A percentile compares a stretch with the other conserved stretches of the same genome.
phyloP scores from a whole-genome alignment of 1,284 basidiomycete species.

The Clitocybe nebularis region DNA sequence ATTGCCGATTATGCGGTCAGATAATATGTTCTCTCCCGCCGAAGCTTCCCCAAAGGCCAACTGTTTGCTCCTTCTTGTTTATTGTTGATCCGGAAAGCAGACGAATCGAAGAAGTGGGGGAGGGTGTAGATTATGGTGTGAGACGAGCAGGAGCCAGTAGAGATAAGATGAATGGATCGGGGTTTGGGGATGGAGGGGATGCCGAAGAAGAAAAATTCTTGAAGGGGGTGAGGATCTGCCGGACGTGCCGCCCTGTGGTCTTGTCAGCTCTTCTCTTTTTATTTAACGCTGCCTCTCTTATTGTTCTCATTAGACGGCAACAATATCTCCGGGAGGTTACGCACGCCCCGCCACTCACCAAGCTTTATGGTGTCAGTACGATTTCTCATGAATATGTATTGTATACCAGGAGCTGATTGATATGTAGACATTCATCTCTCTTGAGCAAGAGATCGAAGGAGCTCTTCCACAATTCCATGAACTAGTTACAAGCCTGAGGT shows the following conservation, averaged over 20 bases:
- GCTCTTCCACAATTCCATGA: slow-evolving; percentile 49
- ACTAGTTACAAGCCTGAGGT: slow-evolving; percentile 48
- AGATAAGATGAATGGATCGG: too few relatives aligned
- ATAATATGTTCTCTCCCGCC: slow-evolving; percentile 91
- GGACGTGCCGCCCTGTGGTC: slow-evolving; percentile 75
- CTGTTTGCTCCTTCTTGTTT: slow-evolving; percentile 75
- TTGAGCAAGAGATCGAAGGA: slow-evolving; percentile 65
- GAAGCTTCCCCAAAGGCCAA: slow-evolving; percentile 64
- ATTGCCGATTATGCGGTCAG: slow-evolving; percentile 91
- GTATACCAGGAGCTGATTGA: slow-evolving; percentile 1
- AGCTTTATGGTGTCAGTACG: slow-evolving; percentile 64
- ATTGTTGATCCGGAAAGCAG: slow-evolving; percentile 75
- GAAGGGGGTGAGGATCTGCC: slow-evolving; percentile 82
- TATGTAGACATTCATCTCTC: slow-evolving; percentile 57
- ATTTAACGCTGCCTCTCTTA: neutral
- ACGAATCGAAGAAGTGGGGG: slow-evolving; percentile 79
- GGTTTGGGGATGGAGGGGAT: slow-evolving; percentile 20
- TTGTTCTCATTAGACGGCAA: slow-evolving; percentile 51
- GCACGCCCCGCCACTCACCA: slow-evolving; percentile 59
- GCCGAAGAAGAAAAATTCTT: slow-evolving; percentile 74
- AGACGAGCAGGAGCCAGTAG: slow-evolving; percentile 41
- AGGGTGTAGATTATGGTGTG: slow-evolving; percentile 85
- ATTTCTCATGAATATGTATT: neutral
- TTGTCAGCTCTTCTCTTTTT: slow-evolving; percentile 47
- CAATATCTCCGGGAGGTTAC: slow-evolving; percentile 75